phyloP scores from a whole-genome alignment of 805 yeast genomes.

The Maudiozyma turicensis region DNA sequence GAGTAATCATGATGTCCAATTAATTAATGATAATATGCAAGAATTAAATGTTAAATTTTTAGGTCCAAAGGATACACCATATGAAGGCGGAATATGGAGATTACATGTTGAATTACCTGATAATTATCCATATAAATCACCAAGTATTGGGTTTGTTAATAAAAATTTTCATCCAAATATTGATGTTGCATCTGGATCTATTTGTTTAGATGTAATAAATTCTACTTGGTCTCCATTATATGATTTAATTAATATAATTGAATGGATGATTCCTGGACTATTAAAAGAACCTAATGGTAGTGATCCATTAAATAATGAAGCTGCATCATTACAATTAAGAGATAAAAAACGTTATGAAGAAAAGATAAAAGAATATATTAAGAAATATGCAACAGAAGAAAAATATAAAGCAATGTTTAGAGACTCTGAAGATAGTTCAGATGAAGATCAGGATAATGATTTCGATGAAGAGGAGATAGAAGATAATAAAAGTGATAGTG shows the following conservation, averaged over 20 bases:
- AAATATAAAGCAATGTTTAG: conserved; percentile 34
- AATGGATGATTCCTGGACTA: conserved; percentile 85
- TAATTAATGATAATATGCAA: conserved; percentile 75
- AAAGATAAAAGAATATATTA: conserved; percentile 65
- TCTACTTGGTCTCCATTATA: conserved; percentile 99
- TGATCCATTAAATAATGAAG: conserved; percentile 88
- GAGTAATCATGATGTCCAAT: conserved; percentile 84
- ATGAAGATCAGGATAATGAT: conserved; percentile 27
- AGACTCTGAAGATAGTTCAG: conserved; percentile 41
- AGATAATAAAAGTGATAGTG: neutral
- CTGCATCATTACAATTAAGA: conserved; percentile 66
- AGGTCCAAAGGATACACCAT: conserved; percentile 85
- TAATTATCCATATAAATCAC: conserved; percentile 91
- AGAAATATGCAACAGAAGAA: conserved; percentile 49
- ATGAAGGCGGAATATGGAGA: conserved; percentile 84
- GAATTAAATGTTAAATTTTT: conserved; percentile 76
- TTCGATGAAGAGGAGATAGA: conserved; percentile 18
- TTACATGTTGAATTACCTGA: conserved; percentile 90
- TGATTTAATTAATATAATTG: conserved; percentile 83
- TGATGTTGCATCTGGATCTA: conserved; percentile 83
- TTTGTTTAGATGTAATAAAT: conserved; percentile 90
- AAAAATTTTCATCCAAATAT: conserved; percentile 92
- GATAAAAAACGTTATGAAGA: conserved; percentile 58
- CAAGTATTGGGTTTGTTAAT: conserved; percentile 88
- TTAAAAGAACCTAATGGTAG: conserved; percentile 87